Evolutionary conservation across 2,329 filamentous ascomycete genomes (phyloP).

Genomic region (Tolypocladium album): DNA sequence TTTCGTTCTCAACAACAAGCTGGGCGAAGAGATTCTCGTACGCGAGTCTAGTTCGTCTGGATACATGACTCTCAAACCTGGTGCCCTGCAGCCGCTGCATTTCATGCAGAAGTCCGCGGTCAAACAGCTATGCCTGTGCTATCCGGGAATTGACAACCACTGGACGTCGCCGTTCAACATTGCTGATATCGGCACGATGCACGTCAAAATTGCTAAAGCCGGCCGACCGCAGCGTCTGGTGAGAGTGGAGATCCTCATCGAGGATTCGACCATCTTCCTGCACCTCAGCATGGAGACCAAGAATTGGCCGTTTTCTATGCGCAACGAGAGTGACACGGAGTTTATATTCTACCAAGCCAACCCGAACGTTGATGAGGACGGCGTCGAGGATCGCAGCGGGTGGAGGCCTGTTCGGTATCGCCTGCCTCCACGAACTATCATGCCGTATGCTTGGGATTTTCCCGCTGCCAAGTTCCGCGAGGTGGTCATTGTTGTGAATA

Average conservation of each 20-base stretch:
- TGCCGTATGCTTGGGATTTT: slow-evolving; percentile 99
- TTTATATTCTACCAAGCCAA: slow-evolving; percentile 96
- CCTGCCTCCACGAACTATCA: slow-evolving; percentile 86
- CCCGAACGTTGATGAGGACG: slow-evolving; percentile 86
- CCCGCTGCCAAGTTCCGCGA: slow-evolving; percentile 95
- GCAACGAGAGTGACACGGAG: slow-evolving; percentile 93
- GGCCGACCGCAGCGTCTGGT: slow-evolving; percentile 84
- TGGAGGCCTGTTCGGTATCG: slow-evolving; percentile 92
- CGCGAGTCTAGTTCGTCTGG: slow-evolving; percentile 87
- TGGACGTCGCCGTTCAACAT: slow-evolving; percentile 99
- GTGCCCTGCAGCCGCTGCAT: slow-evolving; percentile 76
- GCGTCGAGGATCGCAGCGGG: slow-evolving; percentile 68
- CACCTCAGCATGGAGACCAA: slow-evolving; percentile 84
- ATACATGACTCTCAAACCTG: slow-evolving; percentile 64
- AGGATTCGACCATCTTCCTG: slow-evolving; percentile 86
- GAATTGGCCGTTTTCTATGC: slow-evolving; percentile 97
- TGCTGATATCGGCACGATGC: slow-evolving; percentile 81
- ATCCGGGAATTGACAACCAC: slow-evolving; percentile 87
- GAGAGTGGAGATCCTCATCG: slow-evolving; percentile 81
- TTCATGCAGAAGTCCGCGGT: slow-evolving; percentile 74
- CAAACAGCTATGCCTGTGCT: slow-evolving; percentile 88
- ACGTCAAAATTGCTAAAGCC: slow-evolving; percentile 86
- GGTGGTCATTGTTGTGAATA: slow-evolving; percentile 53
- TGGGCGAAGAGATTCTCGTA: slow-evolving; percentile 79
- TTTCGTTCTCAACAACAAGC: slow-evolving; percentile 88